Evolutionary conservation across 352 stramenopile species (phyloP), one percentile per base, ranked within the genome.

Genomic region (Peronosclerospora sorghi): DNA sequence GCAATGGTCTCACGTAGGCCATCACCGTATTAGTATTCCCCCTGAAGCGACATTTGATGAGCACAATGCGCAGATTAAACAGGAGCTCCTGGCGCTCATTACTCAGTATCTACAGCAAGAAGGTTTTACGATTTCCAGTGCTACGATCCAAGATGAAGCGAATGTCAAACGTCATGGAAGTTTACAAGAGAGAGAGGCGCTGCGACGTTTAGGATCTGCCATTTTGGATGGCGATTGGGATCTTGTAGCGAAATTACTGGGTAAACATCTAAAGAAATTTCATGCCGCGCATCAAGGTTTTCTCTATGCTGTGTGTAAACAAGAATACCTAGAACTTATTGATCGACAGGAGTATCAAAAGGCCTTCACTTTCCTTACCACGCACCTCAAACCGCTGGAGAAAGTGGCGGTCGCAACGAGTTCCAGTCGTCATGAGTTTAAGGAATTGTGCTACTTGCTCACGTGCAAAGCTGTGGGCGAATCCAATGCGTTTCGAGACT

Each of bases 321-420:
- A 94, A 47, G 79, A 94, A 51, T 92, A 92, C 45, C 57, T 94
- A 1, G 79, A 92, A 45, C 76, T 94, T 18, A 90, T 92, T 44
- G 77, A 91, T 46, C 69, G 82, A 8, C 79, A 91, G 41, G 82
- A 92, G 60, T 90, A 87, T 48, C 79, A 94, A 52, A 91, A 91
- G 26, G 82, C 79, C 9, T 94, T 92, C 50, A 92, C 79, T 38
- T 94, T 91, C 55, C 68, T 94, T 45, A 87, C 76, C 24, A 89
- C 81, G 53, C 73, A 90, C 52, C 71, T 92, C 51, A 92, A 92
- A 59, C 79, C 82, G 37, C 64, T 94, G 19, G 79, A 94, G 56
- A 87, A 88, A 47, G 69, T 91, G 44, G 59, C 70, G 32, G 77
- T 50, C 6, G 66, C 77, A 40, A 75, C 65, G 29, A 84, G 76